Conservation (phyloP, 2,329 filamentous ascomycete species). For the Sordariomycetes sp. region DNA sequence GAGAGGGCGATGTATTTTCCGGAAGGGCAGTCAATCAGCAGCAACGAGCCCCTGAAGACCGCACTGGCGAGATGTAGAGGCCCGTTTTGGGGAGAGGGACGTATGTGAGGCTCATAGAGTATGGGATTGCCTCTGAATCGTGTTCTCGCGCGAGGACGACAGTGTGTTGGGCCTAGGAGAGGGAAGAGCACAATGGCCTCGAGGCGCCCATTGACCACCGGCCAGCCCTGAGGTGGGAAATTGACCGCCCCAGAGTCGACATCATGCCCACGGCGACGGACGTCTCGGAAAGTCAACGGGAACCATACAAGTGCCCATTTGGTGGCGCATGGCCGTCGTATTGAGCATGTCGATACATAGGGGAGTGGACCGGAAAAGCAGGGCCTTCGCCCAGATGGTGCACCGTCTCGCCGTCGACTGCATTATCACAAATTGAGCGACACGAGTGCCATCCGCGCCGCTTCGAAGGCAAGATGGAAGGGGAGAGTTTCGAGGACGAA, state of each 20-base stretch:
- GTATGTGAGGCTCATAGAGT: conserved; percentile 23
- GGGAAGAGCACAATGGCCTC: neutral
- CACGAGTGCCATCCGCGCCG: too few relatives aligned
- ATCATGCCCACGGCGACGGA: neutral
- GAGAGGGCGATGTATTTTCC: conserved; percentile 43
- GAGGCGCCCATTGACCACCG: neutral
- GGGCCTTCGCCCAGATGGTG: too few relatives aligned
- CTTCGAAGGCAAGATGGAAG: too few relatives aligned
- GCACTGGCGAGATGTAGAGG: conserved; percentile 62
- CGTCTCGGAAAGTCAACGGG: neutral
- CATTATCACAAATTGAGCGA: too few relatives aligned
- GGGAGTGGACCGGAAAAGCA: too few relatives aligned
- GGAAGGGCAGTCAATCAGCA: conserved; percentile 55
- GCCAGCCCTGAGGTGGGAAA: conserved; percentile 1
- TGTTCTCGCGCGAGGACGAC: neutral
- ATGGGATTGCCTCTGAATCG: too few relatives aligned
- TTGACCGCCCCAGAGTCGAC: neutral
- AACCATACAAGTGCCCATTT: neutral
- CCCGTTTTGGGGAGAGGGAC: conserved; percentile 35
- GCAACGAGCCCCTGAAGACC: conserved; percentile 55
- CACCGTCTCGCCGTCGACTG: too few relatives aligned
- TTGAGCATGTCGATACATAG: too few relatives aligned
- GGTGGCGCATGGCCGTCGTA: neutral
- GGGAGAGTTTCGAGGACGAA: too few relatives aligned
- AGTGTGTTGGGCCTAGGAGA: neutral